A percentile compares a stretch with the other conserved stretches of the same genome.
phyloP scores from a whole-genome alignment of 257 asterid species.

The Lycium ferocissimum region DNA sequence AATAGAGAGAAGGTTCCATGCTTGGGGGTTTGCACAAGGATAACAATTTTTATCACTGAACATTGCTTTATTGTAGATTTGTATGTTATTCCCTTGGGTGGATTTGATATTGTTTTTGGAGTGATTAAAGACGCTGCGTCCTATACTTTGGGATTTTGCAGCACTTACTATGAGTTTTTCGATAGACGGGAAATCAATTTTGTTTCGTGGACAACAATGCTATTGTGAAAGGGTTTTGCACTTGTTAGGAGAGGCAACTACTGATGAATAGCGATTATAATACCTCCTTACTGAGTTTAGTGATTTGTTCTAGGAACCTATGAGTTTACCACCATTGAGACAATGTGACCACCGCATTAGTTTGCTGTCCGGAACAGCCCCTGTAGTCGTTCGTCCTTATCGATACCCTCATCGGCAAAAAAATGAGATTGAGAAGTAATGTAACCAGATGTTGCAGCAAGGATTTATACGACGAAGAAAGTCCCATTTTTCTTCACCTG shows the following conservation, averaged over 20 bases:
- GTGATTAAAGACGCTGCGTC: neutral
- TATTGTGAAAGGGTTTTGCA: neutral
- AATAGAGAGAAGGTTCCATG: neutral
- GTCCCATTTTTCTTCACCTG: neutral
- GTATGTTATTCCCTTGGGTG: neutral
- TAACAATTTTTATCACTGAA: neutral
- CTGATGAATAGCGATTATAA: neutral
- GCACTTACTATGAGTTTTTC: neutral
- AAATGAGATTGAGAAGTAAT: neutral
- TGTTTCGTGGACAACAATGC: neutral
- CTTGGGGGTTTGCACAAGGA: neutral
- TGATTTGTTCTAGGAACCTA: neutral
- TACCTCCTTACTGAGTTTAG: neutral
- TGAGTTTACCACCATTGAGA: neutral
- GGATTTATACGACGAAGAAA: neutral
- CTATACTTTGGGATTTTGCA: conserved; percentile 1
- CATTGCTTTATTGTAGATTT: neutral
- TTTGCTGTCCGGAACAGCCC: neutral
- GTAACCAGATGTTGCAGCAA: neutral
- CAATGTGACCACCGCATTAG: neutral
- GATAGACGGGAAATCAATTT: neutral
- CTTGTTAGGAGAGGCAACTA: neutral
- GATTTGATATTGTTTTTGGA: neutral
- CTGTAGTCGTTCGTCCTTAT: neutral
- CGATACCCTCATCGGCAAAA: neutral